phyloP scores from a whole-genome alignment of 257 asterid species.

The Solanum phureja region DNA sequence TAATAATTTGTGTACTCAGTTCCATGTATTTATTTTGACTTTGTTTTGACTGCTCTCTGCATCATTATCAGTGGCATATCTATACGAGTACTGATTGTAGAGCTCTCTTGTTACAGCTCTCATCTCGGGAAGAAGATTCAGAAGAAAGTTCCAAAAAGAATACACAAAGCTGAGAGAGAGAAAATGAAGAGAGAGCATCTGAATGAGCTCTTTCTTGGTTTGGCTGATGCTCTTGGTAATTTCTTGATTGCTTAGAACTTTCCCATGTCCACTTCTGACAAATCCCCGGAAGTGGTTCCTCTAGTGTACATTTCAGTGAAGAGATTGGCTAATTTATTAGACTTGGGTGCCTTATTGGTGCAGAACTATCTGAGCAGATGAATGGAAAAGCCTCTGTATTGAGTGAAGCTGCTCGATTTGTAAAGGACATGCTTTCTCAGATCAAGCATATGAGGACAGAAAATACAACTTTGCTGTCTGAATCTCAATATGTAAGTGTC shows the following conservation, averaged over 20 bases:
- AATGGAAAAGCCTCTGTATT: constrained; percentile 42
- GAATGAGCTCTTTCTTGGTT: constrained; percentile 48
- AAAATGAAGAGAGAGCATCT: constrained; percentile 53
- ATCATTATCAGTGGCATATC: not conserved
- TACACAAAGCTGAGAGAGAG: constrained; percentile 68
- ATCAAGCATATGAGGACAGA: constrained; percentile 32
- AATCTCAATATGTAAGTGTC: constrained; percentile 44
- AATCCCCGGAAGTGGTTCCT: not conserved
- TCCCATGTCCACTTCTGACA: not conserved
- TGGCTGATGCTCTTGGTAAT: constrained; percentile 57
- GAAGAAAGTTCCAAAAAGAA: constrained; percentile 36
- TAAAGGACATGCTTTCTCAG: constrained; percentile 38
- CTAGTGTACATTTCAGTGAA: not conserved
- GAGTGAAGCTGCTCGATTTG: constrained; percentile 36
- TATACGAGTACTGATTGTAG: not conserved
- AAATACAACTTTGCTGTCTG: constrained; percentile 32
- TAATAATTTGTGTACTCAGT: not conserved
- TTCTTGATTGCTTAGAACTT: not conserved
- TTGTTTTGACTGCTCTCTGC: not conserved
- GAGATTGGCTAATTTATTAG: not conserved
- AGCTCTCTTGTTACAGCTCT: constrained; percentile 16
- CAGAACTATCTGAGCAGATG: constrained; percentile 45
- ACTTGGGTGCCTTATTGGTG: not conserved
- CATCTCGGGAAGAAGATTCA: constrained; percentile 29
- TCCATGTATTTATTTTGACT: not conserved